Conservation (phyloP, 2,329 filamentous ascomycete genomes). For the Phaeomoniella chlamydospora region DNA sequence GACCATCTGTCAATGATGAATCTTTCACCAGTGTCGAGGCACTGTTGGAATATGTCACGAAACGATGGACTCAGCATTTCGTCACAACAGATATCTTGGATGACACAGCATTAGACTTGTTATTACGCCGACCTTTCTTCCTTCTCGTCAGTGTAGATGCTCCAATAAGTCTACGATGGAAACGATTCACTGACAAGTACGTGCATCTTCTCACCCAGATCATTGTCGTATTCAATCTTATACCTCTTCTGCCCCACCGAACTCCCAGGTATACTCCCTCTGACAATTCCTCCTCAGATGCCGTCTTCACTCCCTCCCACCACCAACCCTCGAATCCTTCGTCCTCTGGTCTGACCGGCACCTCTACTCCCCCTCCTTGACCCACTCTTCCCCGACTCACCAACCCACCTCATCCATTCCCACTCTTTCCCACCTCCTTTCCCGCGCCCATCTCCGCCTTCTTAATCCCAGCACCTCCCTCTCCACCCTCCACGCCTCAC, state of each 20-base stretch:
- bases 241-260: too few relatives aligned
- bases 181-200: slow-evolving; percentile 47
- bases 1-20: not conserved
- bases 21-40: slow-evolving; percentile 36
- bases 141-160: slow-evolving; percentile 84
- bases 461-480: slow-evolving; percentile 70
- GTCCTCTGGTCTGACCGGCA: slow-evolving; percentile 55
- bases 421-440: slow-evolving; percentile 63
- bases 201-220: not conserved
- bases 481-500: slow-evolving; percentile 54
- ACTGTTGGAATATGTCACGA: slow-evolving; percentile 74
- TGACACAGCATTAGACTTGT: slow-evolving; percentile 56
- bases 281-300: slow-evolving; percentile 24
- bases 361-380: slow-evolving; percentile 50
- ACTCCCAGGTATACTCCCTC: too few relatives aligned
- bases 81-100: slow-evolving; percentile 74
- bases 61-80: slow-evolving; percentile 68
- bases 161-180: slow-evolving; percentile 71
- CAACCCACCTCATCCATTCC: slow-evolving; percentile 19
- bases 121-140: slow-evolving; percentile 77
- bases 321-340: slow-evolving; percentile 43
- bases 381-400: slow-evolving; percentile 12
- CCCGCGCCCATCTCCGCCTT: slow-evolving; percentile 68
- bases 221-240: not conserved
- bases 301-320: slow-evolving; percentile 27